Conservation (phyloP, 2,329 filamentous ascomycete genomes). For the Nemania sp. region DNA sequence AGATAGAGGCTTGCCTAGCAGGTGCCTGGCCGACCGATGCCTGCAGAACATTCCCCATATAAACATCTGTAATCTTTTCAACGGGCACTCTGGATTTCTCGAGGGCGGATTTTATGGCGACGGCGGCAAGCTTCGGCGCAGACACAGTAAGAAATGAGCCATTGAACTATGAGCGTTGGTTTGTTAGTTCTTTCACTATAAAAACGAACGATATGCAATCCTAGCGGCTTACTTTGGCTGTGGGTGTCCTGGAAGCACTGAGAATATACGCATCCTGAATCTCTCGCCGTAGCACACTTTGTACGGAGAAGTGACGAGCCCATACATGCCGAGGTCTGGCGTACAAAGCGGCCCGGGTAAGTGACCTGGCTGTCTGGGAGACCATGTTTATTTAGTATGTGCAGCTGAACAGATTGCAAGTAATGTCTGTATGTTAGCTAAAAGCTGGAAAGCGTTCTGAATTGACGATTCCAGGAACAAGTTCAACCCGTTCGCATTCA, state of each 20-base stretch:
- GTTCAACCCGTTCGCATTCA: not conserved
- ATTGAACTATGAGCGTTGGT: constrained; percentile 78
- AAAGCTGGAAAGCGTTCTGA: not conserved
- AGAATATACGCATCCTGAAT: constrained; percentile 94
- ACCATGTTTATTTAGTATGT: constrained; percentile 45
- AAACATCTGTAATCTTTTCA: constrained; percentile 88
- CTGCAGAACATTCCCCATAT: constrained; percentile 96
- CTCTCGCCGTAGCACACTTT: constrained; percentile 66
- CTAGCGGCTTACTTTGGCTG: constrained; percentile 74
- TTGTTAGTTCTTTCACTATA: constrained; percentile 15
- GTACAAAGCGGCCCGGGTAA: constrained; percentile 41
- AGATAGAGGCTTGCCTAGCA: constrained; percentile 89
- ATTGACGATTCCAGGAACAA: not conserved
- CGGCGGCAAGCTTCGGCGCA: constrained; percentile 88
- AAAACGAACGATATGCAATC: not conserved
- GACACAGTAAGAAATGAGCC: constrained; percentile 86
- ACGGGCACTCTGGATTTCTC: constrained; percentile 85
- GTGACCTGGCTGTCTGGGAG: constrained; percentile 42
- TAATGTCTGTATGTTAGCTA: not conserved
- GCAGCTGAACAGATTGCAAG: not conserved
- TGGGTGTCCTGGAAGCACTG: constrained; percentile 89
- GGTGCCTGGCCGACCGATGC: constrained; percentile 88
- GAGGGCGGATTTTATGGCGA: constrained; percentile 91
- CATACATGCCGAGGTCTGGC: constrained; percentile 42
- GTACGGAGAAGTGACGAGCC: constrained; percentile 61